A percentile compares a stretch with the other conserved stretches of the same genome.
Evolutionary conservation across 176 grass and related monocot species (phyloP).

Genomic region (barley (Hordeum vulgare)): MorexV3_pseudomolecules_assembly NC_058518.1:57082957-57083456

Average conservation of each 20-base stretch:
- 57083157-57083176: conserved; percentile 73
- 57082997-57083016: conserved; percentile 98
- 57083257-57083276: conserved; percentile 92
- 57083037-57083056: conserved; percentile 72
- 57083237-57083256: conserved; percentile 87
- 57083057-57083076: conserved; percentile 95
- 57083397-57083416: conserved; percentile 91
- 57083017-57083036: conserved; percentile 84
- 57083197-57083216: conserved; percentile 83
- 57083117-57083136: conserved; percentile 88
- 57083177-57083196: conserved; percentile 95
- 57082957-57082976: conserved; percentile 70
- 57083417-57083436: conserved; percentile 12
- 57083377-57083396: conserved; percentile 93
- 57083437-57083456: background rate
- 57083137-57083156: conserved; percentile 92
- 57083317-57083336: conserved; percentile 77
- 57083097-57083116: conserved; percentile 82
- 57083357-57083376: conserved; percentile 70
- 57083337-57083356: conserved; percentile 64
- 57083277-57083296: conserved; percentile 96
- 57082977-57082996: conserved; percentile 91
- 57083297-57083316: conserved; percentile 96
- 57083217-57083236: conserved; percentile 97
- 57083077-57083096: conserved; percentile 88